A percentile compares a stretch with the other conserved stretches of the same genome.
Conservation (phyloP, 2,329 filamentous ascomycete species). For the Didymella pinodella region DNA sequence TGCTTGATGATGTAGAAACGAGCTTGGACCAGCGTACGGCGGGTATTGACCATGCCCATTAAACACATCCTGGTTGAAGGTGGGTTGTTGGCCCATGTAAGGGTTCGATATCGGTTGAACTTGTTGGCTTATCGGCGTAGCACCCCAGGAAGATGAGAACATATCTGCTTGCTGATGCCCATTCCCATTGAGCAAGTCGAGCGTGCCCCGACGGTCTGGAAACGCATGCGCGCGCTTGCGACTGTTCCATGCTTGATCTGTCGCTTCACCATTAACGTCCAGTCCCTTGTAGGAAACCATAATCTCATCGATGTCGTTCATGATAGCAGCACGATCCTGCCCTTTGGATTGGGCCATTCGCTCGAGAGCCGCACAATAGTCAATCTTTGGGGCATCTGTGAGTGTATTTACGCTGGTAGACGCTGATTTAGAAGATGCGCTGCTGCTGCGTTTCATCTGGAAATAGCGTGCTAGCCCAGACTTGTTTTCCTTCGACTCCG, state of each 20-base stretch:
- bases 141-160: background rate
- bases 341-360: slow-evolving; percentile 29
- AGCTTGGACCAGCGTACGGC: background rate
- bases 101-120: background rate
- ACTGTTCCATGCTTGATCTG: slow-evolving; percentile 10
- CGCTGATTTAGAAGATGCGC: slow-evolving; percentile 15
- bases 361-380: slow-evolving; percentile 36
- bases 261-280: slow-evolving; percentile 1
- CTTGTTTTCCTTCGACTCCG: slow-evolving; percentile 25
- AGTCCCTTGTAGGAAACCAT: slow-evolving; percentile 43
- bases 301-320: slow-evolving; percentile 48
- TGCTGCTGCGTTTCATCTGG: slow-evolving; percentile 28
- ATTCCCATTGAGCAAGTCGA: slow-evolving; percentile 29
- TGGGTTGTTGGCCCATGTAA: slow-evolving; percentile 16
- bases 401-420: slow-evolving; percentile 14
- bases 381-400: slow-evolving; percentile 20
- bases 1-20: background rate
- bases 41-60: slow-evolving; percentile 21
- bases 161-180: background rate
- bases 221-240: slow-evolving; percentile 2
- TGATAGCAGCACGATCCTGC: slow-evolving; percentile 35
- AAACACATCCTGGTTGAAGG: slow-evolving; percentile 31
- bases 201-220: slow-evolving; percentile 30
- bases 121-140: background rate
- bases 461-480: slow-evolving; percentile 37